phyloP scores from a whole-genome alignment of 805 yeast species.

The Kazachstania taianensis region DNA sequence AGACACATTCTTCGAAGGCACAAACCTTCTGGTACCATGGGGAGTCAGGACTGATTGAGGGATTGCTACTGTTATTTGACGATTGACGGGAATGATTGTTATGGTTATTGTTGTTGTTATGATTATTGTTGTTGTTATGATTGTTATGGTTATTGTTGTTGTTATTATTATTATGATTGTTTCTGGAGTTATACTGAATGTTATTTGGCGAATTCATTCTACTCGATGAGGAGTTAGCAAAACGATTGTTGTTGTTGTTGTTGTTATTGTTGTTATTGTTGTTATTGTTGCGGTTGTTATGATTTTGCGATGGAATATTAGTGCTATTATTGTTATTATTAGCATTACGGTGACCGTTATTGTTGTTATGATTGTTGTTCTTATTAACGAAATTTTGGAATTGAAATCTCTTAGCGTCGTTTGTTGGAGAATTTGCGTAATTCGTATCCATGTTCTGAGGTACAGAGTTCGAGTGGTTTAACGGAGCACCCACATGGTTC shows the following conservation, averaged over 20 bases:
- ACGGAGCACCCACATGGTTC: not conserved
- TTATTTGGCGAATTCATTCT: constrained; percentile 9
- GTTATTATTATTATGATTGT: constrained; percentile 3
- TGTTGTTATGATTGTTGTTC: constrained; percentile 4
- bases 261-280: not conserved
- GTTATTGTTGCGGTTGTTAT: constrained; percentile 3
- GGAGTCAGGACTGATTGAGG: constrained; percentile 26
- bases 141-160: constrained; percentile 4
- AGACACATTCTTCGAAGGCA: constrained; percentile 43
- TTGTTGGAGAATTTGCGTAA: not conserved
- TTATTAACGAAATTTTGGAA: not conserved
- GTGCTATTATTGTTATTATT: constrained; percentile 2
- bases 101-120: constrained; percentile 1
- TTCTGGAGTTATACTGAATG: constrained; percentile 4
- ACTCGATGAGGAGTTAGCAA: not conserved
- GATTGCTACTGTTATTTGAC: constrained; percentile 11
- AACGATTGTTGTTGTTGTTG: constrained; percentile 7
- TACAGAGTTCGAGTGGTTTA: constrained; percentile 1
- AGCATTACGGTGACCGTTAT: constrained; percentile 7
- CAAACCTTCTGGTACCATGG: constrained; percentile 42
- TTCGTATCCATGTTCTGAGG: constrained; percentile 1
- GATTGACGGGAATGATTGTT: constrained; percentile 3
- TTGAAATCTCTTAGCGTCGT: not conserved
- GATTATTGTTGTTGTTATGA: constrained; percentile 3
- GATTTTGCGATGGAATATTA: too few species aligned